Evolutionary conservation across 2,329 filamentous ascomycete genomes (phyloP), one percentile per base, ranked within the genome.

Genomic region (Aplosporella prunicola): DNA sequence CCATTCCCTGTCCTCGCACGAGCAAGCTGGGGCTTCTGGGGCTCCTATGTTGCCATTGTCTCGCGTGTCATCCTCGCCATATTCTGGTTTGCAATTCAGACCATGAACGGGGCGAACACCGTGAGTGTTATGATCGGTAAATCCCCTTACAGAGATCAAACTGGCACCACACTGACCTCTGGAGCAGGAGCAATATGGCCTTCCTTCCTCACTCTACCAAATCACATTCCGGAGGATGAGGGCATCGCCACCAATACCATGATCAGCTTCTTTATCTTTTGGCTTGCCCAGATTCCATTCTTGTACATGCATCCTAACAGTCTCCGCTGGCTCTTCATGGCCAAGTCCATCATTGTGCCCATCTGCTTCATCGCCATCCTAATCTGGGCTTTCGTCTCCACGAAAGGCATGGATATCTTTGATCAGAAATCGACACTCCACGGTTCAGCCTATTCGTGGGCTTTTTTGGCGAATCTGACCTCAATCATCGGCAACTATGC

Each of bases 71-170:
- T 75, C 39, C 63, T 75, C 3, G 71, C 71, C 5, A 51, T 74
- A 13, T 74, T 76, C 54, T 76, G 72, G 80, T 74, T 80, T 36
- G 75, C 76, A 0, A 78, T 82, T 31, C 76, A 81, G 46, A 74
- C 72, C 26, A 74, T 75, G 42, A 78, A 78, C 44, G 77, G 78
- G 0, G 75, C 70, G 0, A 71, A 72, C 40, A 62, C 65, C 0
- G 61, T 73, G 7, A 58, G 60, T 4, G 66, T 68, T 28, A 71
- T 72, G 56, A 47, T n/a, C n/a, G n/a, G n/a, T 39, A 22, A 20
- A 30, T 5, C 9, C 15, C 22, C 29, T n/a, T 14, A n/a, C 3
- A 20, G 15, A 9, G 14, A 30, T 9, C 28, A 26, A 13, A n/a
- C n/a, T 5, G 3, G 18, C n/a, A 4, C 11, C 8, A 15, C 17